Conservation (phyloP, 305 asterid genomes). For the Fraxinus sp. region DNA sequence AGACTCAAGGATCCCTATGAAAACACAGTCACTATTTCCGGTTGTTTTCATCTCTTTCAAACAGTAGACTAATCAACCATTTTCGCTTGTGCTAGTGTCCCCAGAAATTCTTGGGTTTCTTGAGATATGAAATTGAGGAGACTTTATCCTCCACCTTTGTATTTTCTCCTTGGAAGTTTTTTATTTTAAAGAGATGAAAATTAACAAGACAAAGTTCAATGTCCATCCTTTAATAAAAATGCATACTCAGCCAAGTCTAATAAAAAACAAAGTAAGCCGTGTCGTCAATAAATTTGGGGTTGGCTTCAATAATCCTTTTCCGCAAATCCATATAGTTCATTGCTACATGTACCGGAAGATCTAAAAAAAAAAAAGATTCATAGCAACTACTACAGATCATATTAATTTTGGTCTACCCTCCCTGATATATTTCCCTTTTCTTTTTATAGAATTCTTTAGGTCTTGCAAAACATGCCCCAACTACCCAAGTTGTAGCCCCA, state of each 20-base stretch:
- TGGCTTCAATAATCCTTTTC: not conserved
- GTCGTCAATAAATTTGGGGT: not conserved
- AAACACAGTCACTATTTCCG: not conserved
- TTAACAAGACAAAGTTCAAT: not conserved
- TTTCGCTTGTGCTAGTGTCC: not conserved
- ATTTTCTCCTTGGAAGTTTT: not conserved
- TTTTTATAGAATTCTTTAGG: not conserved
- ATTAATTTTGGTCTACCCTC: not conserved
- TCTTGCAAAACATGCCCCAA: not conserved
- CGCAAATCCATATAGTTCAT: not conserved
- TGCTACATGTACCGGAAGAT: not conserved
- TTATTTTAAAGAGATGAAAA: not conserved
- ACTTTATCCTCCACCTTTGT: not conserved
- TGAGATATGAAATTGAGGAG: not conserved
- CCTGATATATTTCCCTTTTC: not conserved
- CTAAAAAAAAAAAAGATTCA: not conserved
- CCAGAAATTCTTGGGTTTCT: not conserved
- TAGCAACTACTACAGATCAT: not conserved
- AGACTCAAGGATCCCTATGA: not conserved
- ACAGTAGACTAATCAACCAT: not conserved
- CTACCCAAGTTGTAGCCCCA: not conserved
- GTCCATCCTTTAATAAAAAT: not conserved
- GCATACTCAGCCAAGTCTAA: not conserved
- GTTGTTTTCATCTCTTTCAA: not conserved
- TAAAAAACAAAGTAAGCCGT: not conserved